phyloP scores from a whole-genome alignment of 306 rosid genomes.

The Crotalaria pallida region DNA sequence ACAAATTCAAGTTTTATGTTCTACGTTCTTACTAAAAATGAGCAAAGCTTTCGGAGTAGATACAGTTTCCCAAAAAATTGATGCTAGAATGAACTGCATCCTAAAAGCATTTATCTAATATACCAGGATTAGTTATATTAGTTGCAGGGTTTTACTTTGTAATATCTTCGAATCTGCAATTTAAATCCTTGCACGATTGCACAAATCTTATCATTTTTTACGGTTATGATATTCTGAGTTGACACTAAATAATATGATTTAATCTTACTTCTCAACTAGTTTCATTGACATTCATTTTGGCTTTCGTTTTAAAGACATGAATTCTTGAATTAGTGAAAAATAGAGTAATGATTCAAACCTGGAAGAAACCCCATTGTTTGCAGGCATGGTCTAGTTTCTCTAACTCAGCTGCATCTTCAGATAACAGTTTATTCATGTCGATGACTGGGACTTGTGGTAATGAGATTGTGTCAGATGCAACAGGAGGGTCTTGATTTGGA shows the following conservation, averaged over 20 bases:
- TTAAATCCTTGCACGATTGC: too few relatives aligned
- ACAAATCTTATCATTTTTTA: too few relatives aligned
- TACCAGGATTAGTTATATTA: background rate
- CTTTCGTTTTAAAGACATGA: too few relatives aligned
- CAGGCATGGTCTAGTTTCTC: background rate
- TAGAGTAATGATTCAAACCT: background rate
- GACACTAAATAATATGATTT: too few relatives aligned
- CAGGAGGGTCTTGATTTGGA: background rate
- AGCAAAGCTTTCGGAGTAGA: background rate
- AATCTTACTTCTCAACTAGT: too few relatives aligned
- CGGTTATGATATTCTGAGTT: too few relatives aligned
- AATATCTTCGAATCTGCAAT: too few relatives aligned
- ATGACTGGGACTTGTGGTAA: background rate
- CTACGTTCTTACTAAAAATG: background rate
- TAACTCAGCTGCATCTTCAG: background rate
- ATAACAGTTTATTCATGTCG: background rate
- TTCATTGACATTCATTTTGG: background rate
- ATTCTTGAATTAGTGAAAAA: too few relatives aligned
- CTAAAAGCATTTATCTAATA: background rate
- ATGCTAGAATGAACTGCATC: background rate
- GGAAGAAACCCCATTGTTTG: background rate
- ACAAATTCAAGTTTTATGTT: background rate
- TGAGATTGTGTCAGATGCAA: background rate
- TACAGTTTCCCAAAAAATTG: background rate
- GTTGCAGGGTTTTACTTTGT: too few relatives aligned